Evolutionary conservation across 768 basidiomycete genomes (phyloP).

Genomic region (Tricholoma matsutake): DNA sequence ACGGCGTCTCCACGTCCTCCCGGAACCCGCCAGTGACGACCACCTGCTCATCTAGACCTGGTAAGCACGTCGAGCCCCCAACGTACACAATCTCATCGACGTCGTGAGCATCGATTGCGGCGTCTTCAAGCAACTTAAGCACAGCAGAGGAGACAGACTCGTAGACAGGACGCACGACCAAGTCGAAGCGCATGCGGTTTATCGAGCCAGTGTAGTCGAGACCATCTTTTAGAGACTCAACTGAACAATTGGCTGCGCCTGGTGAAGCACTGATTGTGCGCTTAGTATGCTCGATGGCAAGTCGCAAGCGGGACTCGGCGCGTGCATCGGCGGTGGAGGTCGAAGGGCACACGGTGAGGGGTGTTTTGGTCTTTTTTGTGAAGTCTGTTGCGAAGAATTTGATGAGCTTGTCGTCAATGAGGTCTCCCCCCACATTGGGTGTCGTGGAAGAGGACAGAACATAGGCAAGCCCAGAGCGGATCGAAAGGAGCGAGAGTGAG

Average conservation of each 20-base stretch:
- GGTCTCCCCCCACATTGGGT: conserved; percentile 56
- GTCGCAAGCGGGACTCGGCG: conserved; percentile 88
- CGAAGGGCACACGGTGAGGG: conserved; percentile 62
- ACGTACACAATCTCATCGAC: conserved; percentile 81
- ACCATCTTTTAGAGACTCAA: conserved; percentile 94
- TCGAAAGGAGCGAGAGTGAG: conserved; percentile 63
- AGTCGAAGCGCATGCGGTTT: conserved; percentile 60
- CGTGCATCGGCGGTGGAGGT: conserved; percentile 64
- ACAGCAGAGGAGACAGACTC: conserved; percentile 49
- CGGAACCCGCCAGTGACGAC: conserved; percentile 46
- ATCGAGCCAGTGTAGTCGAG: conserved; percentile 70
- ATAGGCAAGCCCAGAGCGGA: conserved; percentile 73
- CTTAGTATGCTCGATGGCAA: conserved; percentile 94
- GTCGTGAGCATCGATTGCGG: conserved; percentile 57
- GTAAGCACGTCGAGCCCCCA: conserved; percentile 71
- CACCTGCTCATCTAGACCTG: conserved; percentile 69
- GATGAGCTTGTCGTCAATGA: conserved; percentile 79
- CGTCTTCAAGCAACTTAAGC: conserved; percentile 46
- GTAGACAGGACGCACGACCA: conserved; percentile 62
- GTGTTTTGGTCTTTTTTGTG: conserved; percentile 88
- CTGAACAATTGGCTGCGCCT: conserved; percentile 85
- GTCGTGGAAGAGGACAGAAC: conserved; percentile 53
- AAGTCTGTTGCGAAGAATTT: conserved; percentile 95
- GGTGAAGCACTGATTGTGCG: conserved; percentile 85
- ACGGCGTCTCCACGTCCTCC: conserved; percentile 63